phyloP scores from a whole-genome alignment of 805 yeast species.

The Suhomyces xylopsoci region DNA sequence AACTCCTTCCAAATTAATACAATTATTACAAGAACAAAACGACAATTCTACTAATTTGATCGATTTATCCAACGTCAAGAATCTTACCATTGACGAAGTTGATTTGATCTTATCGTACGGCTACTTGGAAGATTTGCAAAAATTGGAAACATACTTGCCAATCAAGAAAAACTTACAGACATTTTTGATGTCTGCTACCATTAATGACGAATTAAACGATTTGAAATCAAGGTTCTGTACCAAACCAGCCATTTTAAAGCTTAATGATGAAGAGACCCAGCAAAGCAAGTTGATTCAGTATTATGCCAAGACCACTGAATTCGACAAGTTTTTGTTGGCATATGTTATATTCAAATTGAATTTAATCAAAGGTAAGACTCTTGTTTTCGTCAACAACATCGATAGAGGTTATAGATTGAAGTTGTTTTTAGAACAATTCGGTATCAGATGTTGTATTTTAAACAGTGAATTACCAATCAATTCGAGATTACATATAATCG shows the following conservation, averaged over 20 bases:
- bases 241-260: constrained; percentile 74
- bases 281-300: constrained; percentile 72
- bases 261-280: constrained; percentile 63
- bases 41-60: constrained; percentile 34
- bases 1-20: constrained; percentile 78
- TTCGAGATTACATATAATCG: constrained; percentile 91
- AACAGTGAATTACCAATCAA: constrained; percentile 92
- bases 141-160: constrained; percentile 63
- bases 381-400: constrained; percentile 87
- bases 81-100: constrained; percentile 89
- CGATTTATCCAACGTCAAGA: constrained; percentile 55
- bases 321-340: constrained; percentile 86
- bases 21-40: constrained; percentile 40
- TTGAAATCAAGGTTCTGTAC: constrained; percentile 78
- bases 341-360: constrained; percentile 89
- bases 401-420: constrained; percentile 94
- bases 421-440: constrained; percentile 90
- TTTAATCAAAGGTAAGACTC: constrained; percentile 85
- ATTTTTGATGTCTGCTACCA: constrained; percentile 94
- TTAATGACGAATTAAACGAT: constrained; percentile 78
- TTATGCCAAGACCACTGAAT: constrained; percentile 81
- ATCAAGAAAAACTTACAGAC: constrained; percentile 76
- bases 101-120: constrained; percentile 90
- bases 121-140: constrained; percentile 76
- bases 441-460: constrained; percentile 80